phyloP scores from a whole-genome alignment of 768 basidiomycete species.

The Collybia sp. region DNA sequence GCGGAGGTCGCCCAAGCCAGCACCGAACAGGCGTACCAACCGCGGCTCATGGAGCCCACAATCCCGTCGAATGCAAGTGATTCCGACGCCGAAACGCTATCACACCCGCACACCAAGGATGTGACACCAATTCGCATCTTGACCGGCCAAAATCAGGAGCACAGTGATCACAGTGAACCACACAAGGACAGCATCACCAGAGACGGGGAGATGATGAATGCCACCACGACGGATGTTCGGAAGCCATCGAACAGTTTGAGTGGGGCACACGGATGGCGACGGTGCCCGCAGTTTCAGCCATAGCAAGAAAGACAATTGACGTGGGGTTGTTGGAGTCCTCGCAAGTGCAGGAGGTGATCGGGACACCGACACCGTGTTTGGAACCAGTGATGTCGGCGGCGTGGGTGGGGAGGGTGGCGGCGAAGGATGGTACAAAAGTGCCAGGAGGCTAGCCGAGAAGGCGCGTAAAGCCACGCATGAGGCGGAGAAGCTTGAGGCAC shows the following conservation, averaged over 20 bases:
- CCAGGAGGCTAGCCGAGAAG: constrained; percentile 63
- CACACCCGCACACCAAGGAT: too few species aligned
- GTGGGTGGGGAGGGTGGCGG: too few species aligned
- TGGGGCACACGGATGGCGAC: too few species aligned
- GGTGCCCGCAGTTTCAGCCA: too few species aligned
- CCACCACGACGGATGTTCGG: too few species aligned
- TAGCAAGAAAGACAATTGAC: constrained; percentile 45
- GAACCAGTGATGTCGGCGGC: constrained; percentile 46
- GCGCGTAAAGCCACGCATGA: constrained; percentile 61
- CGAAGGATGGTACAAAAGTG: constrained; percentile 62
- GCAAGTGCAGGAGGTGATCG: constrained; percentile 57
- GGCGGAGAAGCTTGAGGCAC: constrained; percentile 41
- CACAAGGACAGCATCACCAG: constrained; percentile 18
- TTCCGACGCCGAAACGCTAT: too few species aligned
- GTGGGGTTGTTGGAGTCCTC: constrained; percentile 81
- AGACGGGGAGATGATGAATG: constrained; percentile 69
- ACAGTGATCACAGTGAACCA: constrained; percentile 15
- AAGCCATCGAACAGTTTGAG: constrained; percentile 7
- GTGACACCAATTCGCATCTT: constrained; percentile 26
- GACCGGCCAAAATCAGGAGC: constrained; percentile 15
- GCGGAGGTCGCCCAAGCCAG: too few species aligned
- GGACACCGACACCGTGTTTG: constrained; percentile 57
- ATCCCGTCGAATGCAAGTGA: too few species aligned
- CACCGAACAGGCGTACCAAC: too few species aligned
- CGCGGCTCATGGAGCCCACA: too few species aligned